phyloP scores from a whole-genome alignment of 1,284 basidiomycete species.

The Phenoliferia sp. region DNA sequence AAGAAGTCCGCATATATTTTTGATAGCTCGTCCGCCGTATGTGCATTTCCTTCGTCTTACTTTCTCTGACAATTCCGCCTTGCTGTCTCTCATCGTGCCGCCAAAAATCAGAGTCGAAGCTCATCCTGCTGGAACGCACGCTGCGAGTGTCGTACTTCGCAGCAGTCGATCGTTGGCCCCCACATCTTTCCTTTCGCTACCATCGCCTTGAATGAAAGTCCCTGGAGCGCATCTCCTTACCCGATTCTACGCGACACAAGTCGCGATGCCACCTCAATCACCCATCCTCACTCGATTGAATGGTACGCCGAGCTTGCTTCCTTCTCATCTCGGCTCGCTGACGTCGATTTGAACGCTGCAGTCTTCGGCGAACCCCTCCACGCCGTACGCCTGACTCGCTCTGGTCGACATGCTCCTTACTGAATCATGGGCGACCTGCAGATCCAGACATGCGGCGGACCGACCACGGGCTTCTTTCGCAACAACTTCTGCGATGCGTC shows the following conservation, averaged over 20 bases:
- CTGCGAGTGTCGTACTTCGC: too few relatives aligned
- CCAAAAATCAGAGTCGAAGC: too few relatives aligned
- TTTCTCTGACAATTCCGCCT: too few relatives aligned
- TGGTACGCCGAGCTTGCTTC: neutral
- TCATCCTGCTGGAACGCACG: too few relatives aligned
- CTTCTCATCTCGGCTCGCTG: neutral
- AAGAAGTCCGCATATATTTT: too few relatives aligned
- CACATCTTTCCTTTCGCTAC: neutral
- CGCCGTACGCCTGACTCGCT: neutral
- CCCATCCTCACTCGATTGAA: neutral
- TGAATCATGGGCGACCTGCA: too few relatives aligned
- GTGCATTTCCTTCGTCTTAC: too few relatives aligned
- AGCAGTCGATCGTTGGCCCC: too few relatives aligned
- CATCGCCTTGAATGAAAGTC: too few relatives aligned
- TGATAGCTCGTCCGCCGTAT: too few relatives aligned
- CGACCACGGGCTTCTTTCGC: slow-evolving; percentile 28
- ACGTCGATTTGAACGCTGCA: neutral
- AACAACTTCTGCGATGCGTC: slow-evolving; percentile 26
- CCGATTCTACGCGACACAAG: neutral
- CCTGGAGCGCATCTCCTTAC: neutral
- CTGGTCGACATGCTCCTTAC: too few relatives aligned
- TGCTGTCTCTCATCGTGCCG: too few relatives aligned
- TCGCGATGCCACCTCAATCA: neutral
- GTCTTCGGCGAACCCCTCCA: neutral
- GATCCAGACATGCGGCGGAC: slow-evolving; percentile 5